Evolutionary conservation across 2,329 filamentous ascomycete species (phyloP), one percentile per base, ranked within the genome.

Genomic region (Alternaria angustiovoidea): DNA sequence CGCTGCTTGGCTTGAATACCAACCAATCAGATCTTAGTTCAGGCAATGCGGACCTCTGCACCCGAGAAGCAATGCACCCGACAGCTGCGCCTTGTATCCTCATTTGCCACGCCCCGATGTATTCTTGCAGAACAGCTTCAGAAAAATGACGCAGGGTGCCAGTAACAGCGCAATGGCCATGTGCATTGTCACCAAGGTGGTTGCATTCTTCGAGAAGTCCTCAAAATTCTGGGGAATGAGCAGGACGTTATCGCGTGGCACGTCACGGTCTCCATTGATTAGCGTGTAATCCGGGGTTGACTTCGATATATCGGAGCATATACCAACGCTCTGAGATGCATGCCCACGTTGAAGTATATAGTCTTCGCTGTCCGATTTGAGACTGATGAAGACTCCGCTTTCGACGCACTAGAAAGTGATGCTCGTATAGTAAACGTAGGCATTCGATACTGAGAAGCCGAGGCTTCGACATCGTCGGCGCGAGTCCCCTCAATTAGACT

Each of bases 21-120:
- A 22, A 30, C 63, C 41, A 64, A 63, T 64, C 42, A 38, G 34
- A 46, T 6, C 28, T 22, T 42, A 42, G 51, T 49, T 30, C 61
- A 52, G 38, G 24, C 30, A 7, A 16, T 46, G 14, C 59, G 55
- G 57, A 28, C 39, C 47, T 20, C 44, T 48, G 46, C 43, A 39
- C 51, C 48, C 46, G 32, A 64, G 38, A 58, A 58, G 44, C 57
- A 54, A 54, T 44, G 61, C 42, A 22, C 6, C 38, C 38, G 9
- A 52, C 48, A 46, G 24, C 18, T 26, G 41, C 36, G 51, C 42
- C 44, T 41, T 22, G 41, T 44, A 14, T 28, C 47, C 41, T 24
- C 24, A 22, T 54, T 42, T 51, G 30, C 54, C 30, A 51, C 36
- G 43, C 20, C 36, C 36, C 24, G 4, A 49, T 41, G 38, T 18